Conservation (phyloP, 2,329 filamentous ascomycete species). For the Alternaria sp. region DNA sequence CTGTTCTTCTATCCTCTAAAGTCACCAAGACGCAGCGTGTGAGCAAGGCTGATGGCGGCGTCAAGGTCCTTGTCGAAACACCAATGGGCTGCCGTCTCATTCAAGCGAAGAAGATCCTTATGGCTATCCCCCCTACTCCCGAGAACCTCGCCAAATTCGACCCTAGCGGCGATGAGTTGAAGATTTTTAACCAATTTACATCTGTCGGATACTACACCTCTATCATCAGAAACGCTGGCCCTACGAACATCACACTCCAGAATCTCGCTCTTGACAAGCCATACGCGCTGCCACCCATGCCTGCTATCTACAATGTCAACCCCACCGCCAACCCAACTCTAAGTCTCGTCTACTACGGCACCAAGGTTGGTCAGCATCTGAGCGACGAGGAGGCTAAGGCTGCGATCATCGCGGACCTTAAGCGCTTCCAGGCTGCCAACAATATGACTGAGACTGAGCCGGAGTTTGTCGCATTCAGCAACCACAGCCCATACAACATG, state of each 20-base stretch:
- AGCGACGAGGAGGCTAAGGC: slow-evolving; percentile 23
- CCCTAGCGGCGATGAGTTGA: slow-evolving; percentile 44
- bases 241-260: slow-evolving; percentile 33
- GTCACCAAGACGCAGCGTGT: slow-evolving; percentile 41
- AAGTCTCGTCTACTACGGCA: slow-evolving; percentile 27
- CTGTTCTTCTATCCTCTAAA: slow-evolving; percentile 19
- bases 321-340: slow-evolving; percentile 26
- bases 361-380: slow-evolving; percentile 18
- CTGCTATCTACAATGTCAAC: slow-evolving; percentile 39
- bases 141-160: slow-evolving; percentile 49
- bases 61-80: slow-evolving; percentile 24
- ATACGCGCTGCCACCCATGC: slow-evolving; percentile 43
- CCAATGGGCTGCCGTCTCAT: slow-evolving; percentile 36
- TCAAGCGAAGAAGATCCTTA: slow-evolving; percentile 52
- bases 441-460: slow-evolving; percentile 11
- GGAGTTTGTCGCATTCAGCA: slow-evolving; percentile 33
- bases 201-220: slow-evolving; percentile 52
- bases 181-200: slow-evolving; percentile 51
- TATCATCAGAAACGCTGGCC: slow-evolving; percentile 51
- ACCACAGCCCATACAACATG: slow-evolving; percentile 38
- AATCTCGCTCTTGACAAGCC: slow-evolving; percentile 37
- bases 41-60: neutral
- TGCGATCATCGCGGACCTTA: slow-evolving; percentile 26
- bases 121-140: slow-evolving; percentile 53
- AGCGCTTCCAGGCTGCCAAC: slow-evolving; percentile 18